Evolutionary conservation across 164 flowering plant species (phyloP), one percentile per base, ranked within the genome.

Genomic region (Taxillus chinensis): DNA sequence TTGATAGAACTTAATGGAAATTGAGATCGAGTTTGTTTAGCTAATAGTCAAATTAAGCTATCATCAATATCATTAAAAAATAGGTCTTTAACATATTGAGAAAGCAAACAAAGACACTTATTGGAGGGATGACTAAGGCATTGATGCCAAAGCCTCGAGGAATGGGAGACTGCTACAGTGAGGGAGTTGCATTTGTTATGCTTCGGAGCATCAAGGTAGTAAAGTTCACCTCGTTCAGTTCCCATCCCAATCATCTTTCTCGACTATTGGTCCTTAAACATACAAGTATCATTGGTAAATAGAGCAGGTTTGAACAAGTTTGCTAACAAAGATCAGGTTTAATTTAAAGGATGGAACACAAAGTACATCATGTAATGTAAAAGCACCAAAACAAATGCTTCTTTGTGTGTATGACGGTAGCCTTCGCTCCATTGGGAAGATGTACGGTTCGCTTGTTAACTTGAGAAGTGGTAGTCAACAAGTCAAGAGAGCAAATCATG

Each of bases 201-300:
- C 64, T 59, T 11, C 55, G 45, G n/a, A 53, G 46, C 16, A 52
- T 61, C 39, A 40, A 67, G 52, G 62, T 62, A 55, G 64, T 68
- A 68, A 2, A 72, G n/a, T n/a, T n/a, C n/a, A n/a, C n/a, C n/a
- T n/a, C n/a, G n/a, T n/a, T n/a, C n/a, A n/a, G n/a, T n/a, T 49
- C 75, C 66, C 63, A n/a, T 45, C 62, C 72, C 64, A 68, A 65
- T 63, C 67, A 59, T 63, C 68, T 45, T 72, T 68, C 55, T 59
- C 54, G 54, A 57, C 3, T 13, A 39, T 55, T 17, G 67, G 69
- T 66, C n/a, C n/a, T n/a, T n/a, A n/a, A n/a, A n/a, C n/a, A n/a
- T n/a, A n/a, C n/a, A n/a, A n/a, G n/a, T n/a, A 48, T 64, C n/a
- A 56, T 42, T 38, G 56, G 49, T 14, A n/a, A 74, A 74, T 40